These are phyloP conservation scores for Neurospora sp. DNA, from an alignment of 495 filamentous ascomycete genomes.

Conservation along the genomic window DNA sequence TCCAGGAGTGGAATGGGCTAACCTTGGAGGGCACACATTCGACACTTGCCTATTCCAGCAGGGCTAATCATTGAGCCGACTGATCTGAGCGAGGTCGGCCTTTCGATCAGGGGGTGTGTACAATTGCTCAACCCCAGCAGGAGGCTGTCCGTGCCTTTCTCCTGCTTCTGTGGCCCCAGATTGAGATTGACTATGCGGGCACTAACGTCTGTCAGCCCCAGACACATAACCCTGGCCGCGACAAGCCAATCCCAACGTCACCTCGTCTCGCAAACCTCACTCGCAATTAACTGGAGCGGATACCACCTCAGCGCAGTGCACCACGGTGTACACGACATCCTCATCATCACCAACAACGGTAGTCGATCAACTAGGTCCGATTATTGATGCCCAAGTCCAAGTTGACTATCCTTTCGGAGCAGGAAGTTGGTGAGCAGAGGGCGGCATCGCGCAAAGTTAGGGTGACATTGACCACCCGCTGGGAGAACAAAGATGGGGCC, in stretches of 20 bases:
- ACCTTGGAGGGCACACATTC: not conserved
- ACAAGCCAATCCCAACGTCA: not conserved
- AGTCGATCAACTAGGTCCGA: not conserved
- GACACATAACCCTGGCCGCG: not conserved
- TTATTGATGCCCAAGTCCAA: not conserved
- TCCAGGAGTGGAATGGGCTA: not conserved
- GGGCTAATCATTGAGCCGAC: not conserved
- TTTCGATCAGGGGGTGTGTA: not conserved
- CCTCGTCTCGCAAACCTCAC: not conserved
- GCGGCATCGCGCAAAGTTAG: not conserved
- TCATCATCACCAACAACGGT: not conserved
- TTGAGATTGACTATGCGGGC: not conserved
- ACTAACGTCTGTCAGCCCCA: not conserved
- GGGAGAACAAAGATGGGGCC: not conserved
- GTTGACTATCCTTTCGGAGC: not conserved
- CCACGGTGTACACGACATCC: not conserved
- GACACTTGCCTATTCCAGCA: not conserved
- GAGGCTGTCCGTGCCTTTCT: not conserved
- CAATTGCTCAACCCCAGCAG: not conserved
- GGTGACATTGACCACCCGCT: not conserved
- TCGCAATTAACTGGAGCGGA: not conserved
- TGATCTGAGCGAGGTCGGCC: not conserved
- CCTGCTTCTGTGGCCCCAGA: not conserved
- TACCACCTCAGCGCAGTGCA: not conserved
- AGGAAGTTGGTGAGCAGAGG: not conserved